Base-by-base conservation (phyloP, 2,329 filamentous ascomycete species). In the Diaporthe humulicola region DNA sequence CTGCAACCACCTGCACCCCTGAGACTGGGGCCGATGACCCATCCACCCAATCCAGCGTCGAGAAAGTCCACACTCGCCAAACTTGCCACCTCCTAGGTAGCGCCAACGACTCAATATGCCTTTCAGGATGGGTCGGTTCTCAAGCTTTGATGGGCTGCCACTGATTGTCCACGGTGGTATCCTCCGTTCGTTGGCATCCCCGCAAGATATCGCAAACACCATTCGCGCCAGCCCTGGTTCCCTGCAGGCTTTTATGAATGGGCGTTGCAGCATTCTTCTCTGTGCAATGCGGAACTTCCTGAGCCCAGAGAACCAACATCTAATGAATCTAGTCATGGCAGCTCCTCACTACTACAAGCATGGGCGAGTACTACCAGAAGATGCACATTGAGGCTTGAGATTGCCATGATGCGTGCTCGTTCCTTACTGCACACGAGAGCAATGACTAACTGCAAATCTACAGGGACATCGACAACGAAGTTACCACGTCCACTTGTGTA, bases 141-240 rank as follows among this genome's bases (percentile, higher is more conserved):
- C 25, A 17, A 28, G 40, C n/a, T 64, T 64, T 2, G 58, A 64
- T 17, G 25, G 2, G 25, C 30, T 64, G 58, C 58, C 58, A 14
- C 6, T 64, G 14, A 14, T 64, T 22, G 40, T 64, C 5, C 58
- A n/a, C 38, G 58, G 45, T 64, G 25, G n/a, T 17, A 64, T 64
- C 58, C 38, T 64, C 15, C 25, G 15, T 25, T 45, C 9, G 2
- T 25, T 64, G 15, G n/a, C 58, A 6, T 42, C 58, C 3, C 58
- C 58, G 4, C 7, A 38, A 3, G 58, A 64, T 22, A 38, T 64
- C 38, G 25, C 58, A 38, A 45, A 45, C 17, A n/a, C 5, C 58
- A 64, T 64, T 15, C n/a, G 58, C 17, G 58, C 58, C 38, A 64
- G 58, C 40, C 58, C 38, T 45, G 38, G 58, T 7, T 64, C n/a